Conservation (phyloP, 2,329 filamentous ascomycete species). For the Aspergillus nomiae region DNA sequence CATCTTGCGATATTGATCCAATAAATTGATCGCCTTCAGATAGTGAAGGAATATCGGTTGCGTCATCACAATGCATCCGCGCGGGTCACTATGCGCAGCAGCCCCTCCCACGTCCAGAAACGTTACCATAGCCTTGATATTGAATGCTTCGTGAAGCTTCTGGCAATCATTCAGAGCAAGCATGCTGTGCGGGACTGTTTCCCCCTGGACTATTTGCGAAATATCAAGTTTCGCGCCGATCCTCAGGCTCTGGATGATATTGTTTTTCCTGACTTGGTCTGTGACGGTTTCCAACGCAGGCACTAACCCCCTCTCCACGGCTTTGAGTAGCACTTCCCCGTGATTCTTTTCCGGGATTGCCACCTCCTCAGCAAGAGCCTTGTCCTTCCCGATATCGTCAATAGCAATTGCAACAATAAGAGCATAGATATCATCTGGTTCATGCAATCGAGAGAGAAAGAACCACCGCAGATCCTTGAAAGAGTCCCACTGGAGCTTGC, state of each 20-base stretch:
- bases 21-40: constrained; percentile 31
- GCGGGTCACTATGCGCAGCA: constrained; percentile 36
- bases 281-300: constrained; percentile 29
- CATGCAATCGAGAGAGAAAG: constrained; percentile 21
- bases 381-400: constrained; percentile 44
- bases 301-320: constrained; percentile 22
- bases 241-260: constrained; percentile 36
- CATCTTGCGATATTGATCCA: constrained; percentile 30
- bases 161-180: constrained; percentile 27
- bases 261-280: constrained; percentile 11
- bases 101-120: constrained; percentile 44
- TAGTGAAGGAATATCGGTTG: constrained; percentile 38
- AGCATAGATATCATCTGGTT: constrained; percentile 27
- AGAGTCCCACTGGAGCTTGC: constrained; percentile 27
- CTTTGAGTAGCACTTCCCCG: constrained; percentile 7
- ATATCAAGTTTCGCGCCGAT: constrained; percentile 42
- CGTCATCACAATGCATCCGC: constrained; percentile 33
- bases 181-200: constrained; percentile 37
- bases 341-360: not conserved
- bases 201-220: constrained; percentile 42
- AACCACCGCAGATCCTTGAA: constrained; percentile 32
- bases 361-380: constrained; percentile 23
- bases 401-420: constrained; percentile 39
- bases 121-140: constrained; percentile 40
- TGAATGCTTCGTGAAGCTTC: constrained; percentile 30